These are phyloP conservation scores for Pseudocercospora fijiensis DNA, from an alignment of 2,329 filamentous ascomycete genomes.

Conservation along the genomic window DNA sequence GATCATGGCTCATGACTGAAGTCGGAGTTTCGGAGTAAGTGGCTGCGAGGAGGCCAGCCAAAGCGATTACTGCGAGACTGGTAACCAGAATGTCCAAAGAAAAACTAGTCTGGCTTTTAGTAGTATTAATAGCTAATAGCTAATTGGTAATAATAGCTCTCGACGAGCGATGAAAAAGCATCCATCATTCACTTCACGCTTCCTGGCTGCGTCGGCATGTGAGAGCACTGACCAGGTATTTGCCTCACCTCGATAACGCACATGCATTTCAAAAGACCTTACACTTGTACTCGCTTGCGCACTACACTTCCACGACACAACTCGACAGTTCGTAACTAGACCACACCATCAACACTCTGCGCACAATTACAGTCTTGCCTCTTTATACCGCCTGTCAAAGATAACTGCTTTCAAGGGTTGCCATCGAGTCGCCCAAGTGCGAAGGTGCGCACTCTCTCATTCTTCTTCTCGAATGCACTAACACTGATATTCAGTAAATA, in stretches of 20 bases:
- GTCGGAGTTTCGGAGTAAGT: background rate
- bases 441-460: background rate
- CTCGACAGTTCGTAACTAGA: background rate
- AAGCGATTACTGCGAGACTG: background rate
- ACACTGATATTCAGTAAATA: background rate
- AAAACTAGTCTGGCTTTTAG: background rate
- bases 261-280: background rate
- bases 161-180: background rate
- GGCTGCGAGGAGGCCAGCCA: background rate
- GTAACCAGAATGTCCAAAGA: background rate
- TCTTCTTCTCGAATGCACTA: background rate
- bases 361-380: background rate
- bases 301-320: background rate
- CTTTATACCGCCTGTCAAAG: background rate
- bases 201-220: background rate
- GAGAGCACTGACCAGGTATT: background rate
- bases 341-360: background rate
- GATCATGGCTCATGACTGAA: background rate
- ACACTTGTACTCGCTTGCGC: background rate
- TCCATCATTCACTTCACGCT: background rate
- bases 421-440: background rate
- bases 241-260: background rate
- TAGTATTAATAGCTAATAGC: constrained; percentile 2
- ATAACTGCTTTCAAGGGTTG: background rate
- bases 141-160: constrained; percentile 1